phyloP scores from a whole-genome alignment of 1,284 basidiomycete species.

The Inonotus obliquus region DNA sequence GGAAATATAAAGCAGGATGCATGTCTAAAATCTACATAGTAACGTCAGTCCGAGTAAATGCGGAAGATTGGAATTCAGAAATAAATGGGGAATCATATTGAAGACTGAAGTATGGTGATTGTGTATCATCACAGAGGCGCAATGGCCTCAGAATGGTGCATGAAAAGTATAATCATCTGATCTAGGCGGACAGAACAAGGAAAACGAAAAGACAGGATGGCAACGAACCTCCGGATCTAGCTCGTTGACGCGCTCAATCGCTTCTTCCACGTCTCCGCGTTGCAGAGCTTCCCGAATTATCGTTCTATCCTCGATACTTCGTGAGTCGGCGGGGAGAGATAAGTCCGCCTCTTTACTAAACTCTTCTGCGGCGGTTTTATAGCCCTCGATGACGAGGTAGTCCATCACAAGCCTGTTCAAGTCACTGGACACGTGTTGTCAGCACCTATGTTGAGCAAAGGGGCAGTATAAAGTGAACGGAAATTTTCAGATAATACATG shows the following conservation, averaged over 20 bases:
- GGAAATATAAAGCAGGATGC: slow-evolving; percentile 87
- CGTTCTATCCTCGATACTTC: slow-evolving; percentile 91
- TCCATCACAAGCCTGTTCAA: slow-evolving; percentile 96
- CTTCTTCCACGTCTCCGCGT: slow-evolving; percentile 91
- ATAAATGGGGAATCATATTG: slow-evolving; percentile 64
- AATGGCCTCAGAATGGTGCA: slow-evolving; percentile 97
- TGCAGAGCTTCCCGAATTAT: slow-evolving; percentile 91
- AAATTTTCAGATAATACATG: slow-evolving; percentile 78
- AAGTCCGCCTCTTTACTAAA: slow-evolving; percentile 88
- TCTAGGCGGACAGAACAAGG: neutral
- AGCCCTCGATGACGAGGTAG: slow-evolving; percentile 96
- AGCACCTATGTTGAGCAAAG: slow-evolving; percentile 14
- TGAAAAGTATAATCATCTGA: slow-evolving; percentile 86
- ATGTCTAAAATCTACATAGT: slow-evolving; percentile 88
- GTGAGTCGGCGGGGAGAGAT: slow-evolving; percentile 75
- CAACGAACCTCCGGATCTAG: slow-evolving; percentile 90
- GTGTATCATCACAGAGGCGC: slow-evolving; percentile 69
- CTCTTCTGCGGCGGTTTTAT: slow-evolving; percentile 92
- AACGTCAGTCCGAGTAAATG: slow-evolving; percentile 15
- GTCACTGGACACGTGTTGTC: slow-evolving; percentile 53
- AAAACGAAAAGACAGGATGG: slow-evolving; percentile 19
- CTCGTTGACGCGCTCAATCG: slow-evolving; percentile 91
- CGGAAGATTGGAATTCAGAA: slow-evolving; percentile 18
- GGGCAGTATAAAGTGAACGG: slow-evolving; percentile 1
- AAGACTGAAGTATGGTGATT: slow-evolving; percentile 85